Evolutionary conservation across 1,284 basidiomycete genomes (phyloP).

Genomic region (Marasmius sp.): DNA sequence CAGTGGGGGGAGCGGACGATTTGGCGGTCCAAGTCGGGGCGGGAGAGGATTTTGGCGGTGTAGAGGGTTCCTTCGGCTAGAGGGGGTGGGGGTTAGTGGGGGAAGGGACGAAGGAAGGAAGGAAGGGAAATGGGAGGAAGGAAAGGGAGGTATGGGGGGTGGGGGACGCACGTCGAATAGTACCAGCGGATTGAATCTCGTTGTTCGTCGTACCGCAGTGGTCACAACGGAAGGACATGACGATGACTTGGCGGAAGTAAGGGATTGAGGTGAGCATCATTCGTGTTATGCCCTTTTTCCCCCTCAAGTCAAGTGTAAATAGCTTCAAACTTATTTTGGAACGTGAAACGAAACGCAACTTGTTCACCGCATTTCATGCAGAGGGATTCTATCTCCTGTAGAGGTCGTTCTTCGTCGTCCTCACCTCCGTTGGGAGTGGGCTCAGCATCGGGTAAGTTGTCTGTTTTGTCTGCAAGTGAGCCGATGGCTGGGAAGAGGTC

Average conservation of each 20-base stretch:
- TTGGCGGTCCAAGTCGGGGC: constrained; percentile 88
- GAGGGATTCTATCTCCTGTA: constrained; percentile 86
- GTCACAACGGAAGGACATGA: constrained; percentile 95
- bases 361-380: constrained; percentile 95
- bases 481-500: constrained; percentile 47
- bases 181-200: constrained; percentile 91
- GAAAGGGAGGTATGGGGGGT: too few relatives aligned
- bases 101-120: neutral
- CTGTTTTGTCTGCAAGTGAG: constrained; percentile 38
- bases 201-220: constrained; percentile 92
- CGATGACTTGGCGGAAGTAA: constrained; percentile 93
- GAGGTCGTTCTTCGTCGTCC: constrained; percentile 59
- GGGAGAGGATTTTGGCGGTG: constrained; percentile 77
- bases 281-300: constrained; percentile 89
- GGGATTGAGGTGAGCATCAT: constrained; percentile 95
- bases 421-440: constrained; percentile 13
- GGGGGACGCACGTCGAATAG: constrained; percentile 81
- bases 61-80: constrained; percentile 72
- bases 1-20: constrained; percentile 89
- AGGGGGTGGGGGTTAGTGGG: neutral
- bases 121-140: neutral
- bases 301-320: too few relatives aligned
- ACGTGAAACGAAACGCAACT: constrained; percentile 45
- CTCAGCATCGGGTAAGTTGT: constrained; percentile 25
- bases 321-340: too few relatives aligned